phyloP scores from a whole-genome alignment of 163 green algal species.

The Volvox carteri region DNA sequence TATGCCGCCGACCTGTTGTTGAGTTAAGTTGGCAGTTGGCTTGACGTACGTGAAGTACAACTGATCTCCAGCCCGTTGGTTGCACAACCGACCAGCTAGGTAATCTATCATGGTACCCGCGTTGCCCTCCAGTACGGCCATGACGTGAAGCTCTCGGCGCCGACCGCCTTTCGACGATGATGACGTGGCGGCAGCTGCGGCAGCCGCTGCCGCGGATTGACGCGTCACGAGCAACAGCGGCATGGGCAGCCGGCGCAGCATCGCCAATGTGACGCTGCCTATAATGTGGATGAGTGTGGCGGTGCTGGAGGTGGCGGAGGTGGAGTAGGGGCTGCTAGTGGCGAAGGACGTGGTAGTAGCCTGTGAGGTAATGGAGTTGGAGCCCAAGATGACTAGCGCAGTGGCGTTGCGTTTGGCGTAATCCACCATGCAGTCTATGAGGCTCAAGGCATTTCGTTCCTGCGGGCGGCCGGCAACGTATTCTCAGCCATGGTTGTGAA shows the following conservation, averaged over 20 bases:
- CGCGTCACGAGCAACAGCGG: conserved; percentile 34
- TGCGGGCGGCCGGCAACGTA: no score
- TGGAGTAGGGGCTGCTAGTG: no score
- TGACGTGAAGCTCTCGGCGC: background rate
- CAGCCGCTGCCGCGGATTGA: background rate
- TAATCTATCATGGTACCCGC: conserved; percentile 35
- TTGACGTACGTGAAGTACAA: conserved; percentile 17
- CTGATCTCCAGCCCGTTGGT: conserved; percentile 3
- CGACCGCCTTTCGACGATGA: background rate
- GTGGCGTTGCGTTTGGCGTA: background rate
- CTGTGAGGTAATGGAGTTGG: conserved; percentile 32
- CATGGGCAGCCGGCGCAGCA: conserved; percentile 25
- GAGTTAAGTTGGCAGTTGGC: background rate
- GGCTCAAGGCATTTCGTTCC: conserved; percentile 14
- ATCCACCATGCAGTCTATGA: conserved; percentile 48
- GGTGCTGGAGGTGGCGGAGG: background rate
- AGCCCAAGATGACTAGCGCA: conserved; percentile 33
- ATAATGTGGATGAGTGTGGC: conserved; percentile 3
- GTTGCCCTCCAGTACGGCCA: conserved; percentile 38
- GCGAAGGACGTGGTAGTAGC: background rate
- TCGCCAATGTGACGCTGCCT: conserved; percentile 17
- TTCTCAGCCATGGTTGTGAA: no score
- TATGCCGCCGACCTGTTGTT: conserved; percentile 32
- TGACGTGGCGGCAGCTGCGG: background rate
- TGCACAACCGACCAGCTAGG: background rate